These are phyloP conservation scores for Diaporthe batatas DNA, from an alignment of 2,329 filamentous ascomycete genomes.

Conservation along the genomic window DNA sequence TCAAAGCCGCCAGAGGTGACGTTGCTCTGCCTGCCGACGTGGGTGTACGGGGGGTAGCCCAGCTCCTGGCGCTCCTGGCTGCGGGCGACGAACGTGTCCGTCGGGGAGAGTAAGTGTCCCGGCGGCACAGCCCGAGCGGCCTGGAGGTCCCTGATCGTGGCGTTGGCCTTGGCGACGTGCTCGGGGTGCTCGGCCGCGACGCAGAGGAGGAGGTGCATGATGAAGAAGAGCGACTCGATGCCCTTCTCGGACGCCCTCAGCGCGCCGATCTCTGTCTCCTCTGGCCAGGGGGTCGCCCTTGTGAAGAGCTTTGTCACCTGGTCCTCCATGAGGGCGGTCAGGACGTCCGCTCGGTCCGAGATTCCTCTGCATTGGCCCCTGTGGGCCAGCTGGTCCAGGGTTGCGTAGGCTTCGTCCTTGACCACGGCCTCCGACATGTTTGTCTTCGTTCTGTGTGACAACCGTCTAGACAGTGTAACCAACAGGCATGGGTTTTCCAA, in stretches of 20 bases:
- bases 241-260: conserved; percentile 62
- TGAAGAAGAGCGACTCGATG: conserved; percentile 65
- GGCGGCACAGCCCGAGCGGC: not conserved
- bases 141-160: conserved; percentile 54
- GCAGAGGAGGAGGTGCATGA: conserved; percentile 65
- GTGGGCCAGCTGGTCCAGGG: not conserved
- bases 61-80: conserved; percentile 41
- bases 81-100: not conserved
- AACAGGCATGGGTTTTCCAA: not conserved
- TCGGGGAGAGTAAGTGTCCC: not conserved
- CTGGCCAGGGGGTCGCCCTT: accelerated
- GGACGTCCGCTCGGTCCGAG: not conserved
- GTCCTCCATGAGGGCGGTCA: not conserved
- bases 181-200: conserved; percentile 52
- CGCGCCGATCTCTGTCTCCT: conserved; percentile 44
- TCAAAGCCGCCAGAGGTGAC: no score
- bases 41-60: no score
- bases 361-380: not conserved
- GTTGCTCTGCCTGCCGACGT: no score
- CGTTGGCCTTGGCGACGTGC: conserved; percentile 57
- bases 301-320: not conserved
- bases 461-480: not conserved
- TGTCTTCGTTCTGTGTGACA: no score
- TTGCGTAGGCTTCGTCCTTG: not conserved
- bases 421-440: no score